These are phyloP conservation scores for Pythium biforme DNA, from an alignment of 352 stramenopile species.

Conservation along the genomic window DNA sequence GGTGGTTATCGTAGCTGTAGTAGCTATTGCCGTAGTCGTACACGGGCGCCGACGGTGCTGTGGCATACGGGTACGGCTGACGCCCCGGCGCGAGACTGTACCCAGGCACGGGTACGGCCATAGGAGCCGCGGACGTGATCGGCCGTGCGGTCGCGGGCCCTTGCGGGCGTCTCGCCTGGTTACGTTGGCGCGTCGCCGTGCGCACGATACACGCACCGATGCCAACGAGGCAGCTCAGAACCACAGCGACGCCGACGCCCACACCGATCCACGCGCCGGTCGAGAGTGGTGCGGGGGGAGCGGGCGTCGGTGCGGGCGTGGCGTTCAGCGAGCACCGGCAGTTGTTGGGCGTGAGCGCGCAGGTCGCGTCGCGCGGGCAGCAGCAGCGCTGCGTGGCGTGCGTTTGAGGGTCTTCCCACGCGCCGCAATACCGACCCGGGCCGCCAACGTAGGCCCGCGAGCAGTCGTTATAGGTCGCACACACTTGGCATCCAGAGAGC, in stretches of 20 bases:
- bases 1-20: slow-evolving; percentile 5
- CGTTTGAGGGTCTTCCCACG: slow-evolving; percentile 27
- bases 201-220: slow-evolving; percentile 6
- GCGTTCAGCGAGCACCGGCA: slow-evolving; percentile 15
- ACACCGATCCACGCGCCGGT: slow-evolving; percentile 12
- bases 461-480: slow-evolving; percentile 23
- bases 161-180: not conserved
- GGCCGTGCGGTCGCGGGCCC: not conserved
- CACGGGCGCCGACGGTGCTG: slow-evolving; percentile 6
- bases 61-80: slow-evolving; percentile 6
- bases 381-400: slow-evolving; percentile 30
- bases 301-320: not conserved
- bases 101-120: not conserved
- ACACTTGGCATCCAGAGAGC: slow-evolving; percentile 27
- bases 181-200: not conserved
- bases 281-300: not conserved
- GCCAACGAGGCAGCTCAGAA: slow-evolving; percentile 1
- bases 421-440: slow-evolving; percentile 29
- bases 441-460: slow-evolving; percentile 26
- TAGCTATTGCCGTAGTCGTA: slow-evolving; percentile 21
- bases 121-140: not conserved
- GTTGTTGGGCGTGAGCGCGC: slow-evolving; percentile 15
- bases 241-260: not conserved
- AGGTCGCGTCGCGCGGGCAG: slow-evolving; percentile 26
- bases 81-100: not conserved